Percentiles rank a stretch among this genome's conserved stretches.
These are phyloP conservation scores for Cryptosporidium felis DNA, from an alignment of 169 alveolate genomes.

Conservation along the genomic window DNA sequence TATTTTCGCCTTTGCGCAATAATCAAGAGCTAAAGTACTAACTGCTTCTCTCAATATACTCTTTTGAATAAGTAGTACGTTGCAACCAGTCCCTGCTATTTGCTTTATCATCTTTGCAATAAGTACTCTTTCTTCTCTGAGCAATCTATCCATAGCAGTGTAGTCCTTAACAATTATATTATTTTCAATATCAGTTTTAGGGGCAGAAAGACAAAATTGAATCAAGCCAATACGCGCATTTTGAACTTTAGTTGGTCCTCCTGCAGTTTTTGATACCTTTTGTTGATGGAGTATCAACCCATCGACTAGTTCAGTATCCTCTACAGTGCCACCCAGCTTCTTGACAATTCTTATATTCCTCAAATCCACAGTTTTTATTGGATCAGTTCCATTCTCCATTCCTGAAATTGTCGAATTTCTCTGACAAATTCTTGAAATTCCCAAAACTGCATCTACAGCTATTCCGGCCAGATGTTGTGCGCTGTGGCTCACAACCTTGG, in stretches of 20 bases:
- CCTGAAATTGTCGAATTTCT: conserved; percentile 68
- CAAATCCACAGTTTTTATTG: conserved; percentile 84
- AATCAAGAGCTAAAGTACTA: conserved; percentile 92
- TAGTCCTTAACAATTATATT: conserved; percentile 93
- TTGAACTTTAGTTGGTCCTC: conserved; percentile 93
- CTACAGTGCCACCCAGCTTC: conserved; percentile 98
- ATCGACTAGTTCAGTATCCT: conserved; percentile 97
- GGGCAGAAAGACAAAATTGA: conserved; percentile 98
- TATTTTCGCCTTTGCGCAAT: conserved; percentile 96
- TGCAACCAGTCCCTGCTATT: conserved; percentile 97
- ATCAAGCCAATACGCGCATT: conserved; percentile 97
- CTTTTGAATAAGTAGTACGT: conserved; percentile 96
- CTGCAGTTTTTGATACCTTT: conserved; percentile 93
- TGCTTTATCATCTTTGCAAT: conserved; percentile 96
- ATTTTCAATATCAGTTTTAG: conserved; percentile 99
- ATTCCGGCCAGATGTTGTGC: conserved; percentile 96
- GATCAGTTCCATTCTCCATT: not conserved
- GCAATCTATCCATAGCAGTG: conserved; percentile 94
- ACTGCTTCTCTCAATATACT: conserved; percentile 98
- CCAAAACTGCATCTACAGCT: conserved; percentile 98
- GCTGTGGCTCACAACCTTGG: conserved; percentile 97
- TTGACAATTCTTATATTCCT: conserved; percentile 88
- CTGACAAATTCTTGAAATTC: conserved; percentile 72
- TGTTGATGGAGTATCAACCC: conserved; percentile 96
- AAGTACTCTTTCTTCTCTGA: conserved; percentile 97